Evolutionary conservation across 352 stramenopile genomes (phyloP).

Genomic region (Globisporangium cederbergense): DNA sequence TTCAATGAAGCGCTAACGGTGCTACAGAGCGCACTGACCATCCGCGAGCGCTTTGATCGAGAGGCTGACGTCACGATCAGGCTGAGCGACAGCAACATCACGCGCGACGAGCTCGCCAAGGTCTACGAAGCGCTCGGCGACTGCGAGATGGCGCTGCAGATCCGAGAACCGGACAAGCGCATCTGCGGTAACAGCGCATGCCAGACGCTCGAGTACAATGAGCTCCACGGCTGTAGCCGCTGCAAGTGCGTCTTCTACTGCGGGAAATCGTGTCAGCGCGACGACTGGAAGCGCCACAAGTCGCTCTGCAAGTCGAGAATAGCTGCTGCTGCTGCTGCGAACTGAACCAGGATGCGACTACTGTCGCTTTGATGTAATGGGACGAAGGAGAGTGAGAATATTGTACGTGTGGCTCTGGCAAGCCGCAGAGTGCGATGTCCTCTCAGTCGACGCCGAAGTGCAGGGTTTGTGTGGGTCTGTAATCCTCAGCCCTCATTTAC

Average conservation of each 20-base stretch:
- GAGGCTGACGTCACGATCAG: slow-evolving; percentile 29
- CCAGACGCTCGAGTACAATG: slow-evolving; percentile 45
- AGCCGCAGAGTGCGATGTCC: too few species aligned
- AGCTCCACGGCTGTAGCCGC: slow-evolving; percentile 46
- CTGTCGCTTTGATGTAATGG: not conserved
- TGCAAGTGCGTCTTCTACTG: slow-evolving; percentile 78
- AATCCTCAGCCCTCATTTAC: too few species aligned
- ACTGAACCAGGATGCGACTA: slow-evolving; percentile 1
- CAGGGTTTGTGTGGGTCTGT: too few species aligned
- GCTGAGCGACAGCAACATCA: slow-evolving; percentile 58
- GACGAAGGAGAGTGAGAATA: too few species aligned
- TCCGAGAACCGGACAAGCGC: slow-evolving; percentile 38
- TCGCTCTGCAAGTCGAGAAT: slow-evolving; percentile 30
- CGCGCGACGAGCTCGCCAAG: slow-evolving; percentile 69
- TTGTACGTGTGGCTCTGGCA: too few species aligned
- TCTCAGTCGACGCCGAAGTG: too few species aligned
- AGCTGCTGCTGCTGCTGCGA: not conserved
- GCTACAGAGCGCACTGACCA: slow-evolving; percentile 36
- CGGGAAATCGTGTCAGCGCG: slow-evolving; percentile 50
- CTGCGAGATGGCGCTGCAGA: slow-evolving; percentile 35
- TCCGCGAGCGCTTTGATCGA: slow-evolving; percentile 40
- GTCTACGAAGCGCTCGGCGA: slow-evolving; percentile 64
- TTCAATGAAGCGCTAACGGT: slow-evolving; percentile 48
- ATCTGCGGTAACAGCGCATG: slow-evolving; percentile 55
- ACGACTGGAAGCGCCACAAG: slow-evolving; percentile 72